phyloP scores from a whole-genome alignment of 164 flowering plant species.

The Nelumbo lutea region DNA sequence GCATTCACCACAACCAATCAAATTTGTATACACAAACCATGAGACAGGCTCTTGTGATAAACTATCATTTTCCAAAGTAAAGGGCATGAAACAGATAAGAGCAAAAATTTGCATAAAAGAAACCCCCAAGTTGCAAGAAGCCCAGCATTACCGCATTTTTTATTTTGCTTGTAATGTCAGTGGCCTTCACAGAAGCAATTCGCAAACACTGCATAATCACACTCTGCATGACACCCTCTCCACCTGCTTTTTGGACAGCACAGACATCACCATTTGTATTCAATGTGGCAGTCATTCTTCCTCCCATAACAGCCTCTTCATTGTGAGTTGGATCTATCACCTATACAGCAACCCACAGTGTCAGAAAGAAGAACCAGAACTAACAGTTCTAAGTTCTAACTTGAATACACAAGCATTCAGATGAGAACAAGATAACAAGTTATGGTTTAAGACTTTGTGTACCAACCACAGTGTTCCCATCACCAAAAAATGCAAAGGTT shows the following conservation, averaged over 20 bases:
- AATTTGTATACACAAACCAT: too few relatives aligned
- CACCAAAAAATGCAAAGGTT: slow-evolving; percentile 73
- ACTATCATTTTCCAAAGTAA: background rate
- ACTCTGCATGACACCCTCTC: slow-evolving; percentile 72
- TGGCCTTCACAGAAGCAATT: slow-evolving; percentile 74
- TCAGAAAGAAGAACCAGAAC: slow-evolving; percentile 9
- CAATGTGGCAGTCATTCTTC: slow-evolving; percentile 78
- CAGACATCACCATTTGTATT: slow-evolving; percentile 88
- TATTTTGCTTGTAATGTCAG: slow-evolving; percentile 71
- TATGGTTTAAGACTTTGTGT: slow-evolving; percentile 3
- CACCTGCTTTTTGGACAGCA: slow-evolving; percentile 95
- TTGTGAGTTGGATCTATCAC: slow-evolving; percentile 76
- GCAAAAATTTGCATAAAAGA: background rate
- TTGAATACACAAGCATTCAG: background rate
- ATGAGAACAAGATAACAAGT: background rate
- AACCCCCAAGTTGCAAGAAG: background rate
- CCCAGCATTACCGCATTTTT: slow-evolving; percentile 49
- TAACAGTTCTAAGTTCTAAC: background rate
- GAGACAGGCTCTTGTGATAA: background rate
- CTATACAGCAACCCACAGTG: slow-evolving; percentile 28
- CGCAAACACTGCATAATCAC: slow-evolving; percentile 82
- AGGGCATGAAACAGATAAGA: background rate
- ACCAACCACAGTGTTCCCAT: slow-evolving; percentile 63
- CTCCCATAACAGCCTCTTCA: slow-evolving; percentile 92
- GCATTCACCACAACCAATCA: too few relatives aligned